phyloP scores from a whole-genome alignment of 2,329 filamentous ascomycete species.

The Calycina marina region DNA sequence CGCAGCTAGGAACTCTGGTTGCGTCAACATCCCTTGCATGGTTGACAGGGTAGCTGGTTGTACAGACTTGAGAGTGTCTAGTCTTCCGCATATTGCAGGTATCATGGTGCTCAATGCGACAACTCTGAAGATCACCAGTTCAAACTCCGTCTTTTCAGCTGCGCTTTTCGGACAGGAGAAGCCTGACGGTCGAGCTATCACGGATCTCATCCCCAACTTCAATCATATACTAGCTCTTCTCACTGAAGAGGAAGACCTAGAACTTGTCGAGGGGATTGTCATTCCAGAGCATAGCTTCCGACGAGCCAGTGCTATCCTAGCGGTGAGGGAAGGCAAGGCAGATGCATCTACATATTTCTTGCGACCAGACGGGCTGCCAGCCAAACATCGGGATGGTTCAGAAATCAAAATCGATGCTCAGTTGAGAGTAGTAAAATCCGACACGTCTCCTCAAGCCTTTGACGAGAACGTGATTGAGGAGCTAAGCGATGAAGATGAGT shows the following conservation, averaged over 20 bases:
- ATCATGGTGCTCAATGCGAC: conserved; percentile 83
- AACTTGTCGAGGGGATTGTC: conserved; percentile 83
- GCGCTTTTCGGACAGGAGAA: conserved; percentile 82
- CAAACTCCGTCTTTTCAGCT: conserved; percentile 87
- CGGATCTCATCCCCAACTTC: conserved; percentile 72
- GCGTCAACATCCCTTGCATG: conserved; percentile 71
- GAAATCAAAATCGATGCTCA: conserved; percentile 92
- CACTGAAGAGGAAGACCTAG: conserved; percentile 72
- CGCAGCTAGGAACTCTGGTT: conserved; percentile 64
- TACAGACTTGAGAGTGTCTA: conserved; percentile 69
- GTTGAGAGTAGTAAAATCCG: conserved; percentile 89
- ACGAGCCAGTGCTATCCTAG: conserved; percentile 70
- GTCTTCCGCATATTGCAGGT: conserved; percentile 92
- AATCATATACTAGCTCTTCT: conserved; percentile 70
- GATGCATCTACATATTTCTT: conserved; percentile 70
- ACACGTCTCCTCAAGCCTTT: conserved; percentile 40
- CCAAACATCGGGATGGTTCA: conserved; percentile 77
- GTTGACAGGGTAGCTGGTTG: conserved; percentile 58
- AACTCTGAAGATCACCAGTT: conserved; percentile 70
- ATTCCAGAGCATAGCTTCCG: conserved; percentile 94
- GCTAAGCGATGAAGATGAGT: conserved; percentile 35
- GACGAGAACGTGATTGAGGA: conserved; percentile 53
- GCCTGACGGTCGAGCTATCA: conserved; percentile 67
- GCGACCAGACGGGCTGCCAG: conserved; percentile 69
- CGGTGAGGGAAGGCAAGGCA: conserved; percentile 66